Base-by-base conservation (phyloP, 2,329 filamentous ascomycete genomes). In the Hortaea werneckii region DNA sequence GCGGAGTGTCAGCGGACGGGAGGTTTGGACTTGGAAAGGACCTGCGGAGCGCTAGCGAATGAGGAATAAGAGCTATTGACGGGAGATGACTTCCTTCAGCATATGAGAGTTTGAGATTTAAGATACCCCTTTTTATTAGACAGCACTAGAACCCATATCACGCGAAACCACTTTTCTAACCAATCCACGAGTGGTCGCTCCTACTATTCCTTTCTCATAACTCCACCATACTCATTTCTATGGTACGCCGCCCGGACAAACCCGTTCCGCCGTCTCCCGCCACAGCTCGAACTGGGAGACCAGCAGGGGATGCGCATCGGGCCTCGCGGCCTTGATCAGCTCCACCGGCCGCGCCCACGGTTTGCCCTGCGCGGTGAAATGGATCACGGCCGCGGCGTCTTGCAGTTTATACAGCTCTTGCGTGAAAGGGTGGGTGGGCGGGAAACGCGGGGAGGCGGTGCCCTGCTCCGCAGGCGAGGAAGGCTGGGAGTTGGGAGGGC, bases 331-430 rank as follows among this genome's bases (percentile, higher is more conserved):
- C 9, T 40, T 38, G 26, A 57, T 37, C 1, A 8, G 30, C 3
- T 50, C 43, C 10, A 45, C 37, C 3, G 48, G 38, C 27, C 51
- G 47, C 11, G 30, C 50, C 57, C 58, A 61, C 6, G 57, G 58
- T 46, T 61, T 61, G 13, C 56, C 56, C 2, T 54, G 40, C 0
- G 57, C 58, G 3, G 54, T 53, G 49, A 60, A 61, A 43, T 61
- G 57, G 27, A 61, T 48, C 3, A 61, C 55, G 0, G 53, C 49
- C 2, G 54, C 52, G 7, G 50, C 40, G n/a, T 51, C 45, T 32
- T 55, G 50, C 5, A 59, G 46, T 4, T 42, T 44, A 39, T 50
- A 48, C 6, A 61, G 46, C 42, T 56, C 52, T 10, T 43, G 38
- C 29, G 45, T 50, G 10, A 54, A 35, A 10, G 52, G 49, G 27